Percentiles rank a stretch among this genome's conserved stretches.
These are phyloP conservation scores for Colletotrichum orbiculare DNA, from an alignment of 2,329 filamentous ascomycete species.

Conservation along the genomic window DNA sequence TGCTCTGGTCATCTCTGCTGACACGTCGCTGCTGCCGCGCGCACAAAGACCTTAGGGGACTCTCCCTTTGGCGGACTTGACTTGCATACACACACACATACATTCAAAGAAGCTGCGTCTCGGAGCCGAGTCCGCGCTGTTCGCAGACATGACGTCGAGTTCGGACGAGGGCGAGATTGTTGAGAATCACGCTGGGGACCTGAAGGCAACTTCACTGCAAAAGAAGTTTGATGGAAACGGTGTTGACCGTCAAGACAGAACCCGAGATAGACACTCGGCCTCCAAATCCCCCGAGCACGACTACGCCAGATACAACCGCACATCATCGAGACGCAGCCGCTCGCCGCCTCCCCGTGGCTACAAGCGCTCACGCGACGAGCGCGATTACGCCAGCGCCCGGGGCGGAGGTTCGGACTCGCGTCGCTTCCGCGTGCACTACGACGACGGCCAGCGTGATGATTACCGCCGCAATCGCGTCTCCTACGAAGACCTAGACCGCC, in stretches of 20 bases:
- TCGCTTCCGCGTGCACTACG: conserved; percentile 71
- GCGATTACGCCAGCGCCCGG: conserved; percentile 55
- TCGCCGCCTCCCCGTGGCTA: conserved; percentile 67
- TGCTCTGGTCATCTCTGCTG: conserved; percentile 36
- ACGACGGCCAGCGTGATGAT: conserved; percentile 62
- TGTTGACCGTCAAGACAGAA: conserved; percentile 95
- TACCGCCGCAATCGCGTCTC: conserved; percentile 59
- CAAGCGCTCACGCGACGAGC: conserved; percentile 75
- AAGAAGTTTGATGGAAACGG: conserved; percentile 78
- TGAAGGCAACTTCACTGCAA: conserved; percentile 90
- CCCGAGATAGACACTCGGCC: conserved; percentile 68
- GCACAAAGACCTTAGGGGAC: conserved; percentile 36
- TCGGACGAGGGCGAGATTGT: conserved; percentile 90
- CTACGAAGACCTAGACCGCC: conserved; percentile 69
- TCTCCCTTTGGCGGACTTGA: conserved; percentile 35
- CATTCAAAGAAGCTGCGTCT: conserved; percentile 1
- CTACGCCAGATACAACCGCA: conserved; percentile 52
- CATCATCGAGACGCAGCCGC: conserved; percentile 56
- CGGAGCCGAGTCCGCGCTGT: neutral
- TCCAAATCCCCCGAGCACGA: conserved; percentile 66
- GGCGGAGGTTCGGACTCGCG: conserved; percentile 63
- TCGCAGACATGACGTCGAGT: conserved; percentile 57
- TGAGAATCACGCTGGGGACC: conserved; percentile 72
- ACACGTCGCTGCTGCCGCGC: conserved; percentile 36
- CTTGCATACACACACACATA: conserved; percentile 10